Evolutionary conservation across 2,329 filamentous ascomycete genomes (phyloP).

Genomic region (Clarireedia monteithiana): DNA sequence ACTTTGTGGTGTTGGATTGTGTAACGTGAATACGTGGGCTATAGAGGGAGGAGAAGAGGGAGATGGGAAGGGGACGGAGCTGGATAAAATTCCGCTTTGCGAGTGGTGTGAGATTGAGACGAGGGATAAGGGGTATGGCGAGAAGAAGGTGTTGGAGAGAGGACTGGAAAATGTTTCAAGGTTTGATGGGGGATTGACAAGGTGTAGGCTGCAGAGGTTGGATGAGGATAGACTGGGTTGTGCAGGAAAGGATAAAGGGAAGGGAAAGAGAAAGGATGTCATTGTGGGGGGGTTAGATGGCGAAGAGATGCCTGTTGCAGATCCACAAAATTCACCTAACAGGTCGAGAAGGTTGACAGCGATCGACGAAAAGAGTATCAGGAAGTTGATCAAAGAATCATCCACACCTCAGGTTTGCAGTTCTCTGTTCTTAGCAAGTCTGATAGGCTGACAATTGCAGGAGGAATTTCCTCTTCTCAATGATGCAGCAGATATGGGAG

Average conservation of each 20-base stretch:
- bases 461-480: slow-evolving; percentile 13
- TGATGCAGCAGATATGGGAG: slow-evolving; percentile 16
- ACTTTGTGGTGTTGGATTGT: slow-evolving; percentile 38
- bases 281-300: slow-evolving; percentile 4
- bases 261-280: neutral
- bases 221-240: slow-evolving; percentile 16
- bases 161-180: slow-evolving; percentile 37
- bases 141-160: slow-evolving; percentile 32
- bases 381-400: slow-evolving; percentile 9
- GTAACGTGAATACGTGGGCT: slow-evolving; percentile 8
- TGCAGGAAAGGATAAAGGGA: neutral
- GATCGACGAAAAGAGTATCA: slow-evolving; percentile 11
- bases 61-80: slow-evolving; percentile 31
- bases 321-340: neutral
- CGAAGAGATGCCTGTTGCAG: neutral
- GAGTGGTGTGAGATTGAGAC: slow-evolving; percentile 37
- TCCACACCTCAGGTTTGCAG: slow-evolving; percentile 3
- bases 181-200: slow-evolving; percentile 40
- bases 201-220: slow-evolving; percentile 36
- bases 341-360: slow-evolving; percentile 1
- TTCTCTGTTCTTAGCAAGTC: neutral
- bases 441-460: neutral
- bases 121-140: slow-evolving; percentile 17
- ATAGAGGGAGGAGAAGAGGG: slow-evolving; percentile 3
- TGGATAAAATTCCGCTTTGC: slow-evolving; percentile 43